These are phyloP conservation scores for Boletus huronensis DNA, from an alignment of 768 basidiomycete genomes.

Conservation along the genomic window DNA sequence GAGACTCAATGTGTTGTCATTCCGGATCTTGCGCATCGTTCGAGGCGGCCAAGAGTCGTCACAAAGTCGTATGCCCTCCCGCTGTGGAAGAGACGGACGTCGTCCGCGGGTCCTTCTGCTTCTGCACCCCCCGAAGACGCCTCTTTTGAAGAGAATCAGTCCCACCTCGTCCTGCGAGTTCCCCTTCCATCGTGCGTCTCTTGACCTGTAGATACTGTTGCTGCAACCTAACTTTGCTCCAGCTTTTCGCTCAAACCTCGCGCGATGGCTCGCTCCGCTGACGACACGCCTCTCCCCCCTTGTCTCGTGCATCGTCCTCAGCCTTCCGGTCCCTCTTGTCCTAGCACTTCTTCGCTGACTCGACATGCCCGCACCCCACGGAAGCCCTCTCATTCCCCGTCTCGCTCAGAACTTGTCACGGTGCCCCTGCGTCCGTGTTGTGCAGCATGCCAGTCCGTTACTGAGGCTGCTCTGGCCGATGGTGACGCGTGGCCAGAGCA, in stretches of 20 bases:
- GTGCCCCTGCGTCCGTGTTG: constrained; percentile 75
- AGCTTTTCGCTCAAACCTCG: constrained; percentile 44
- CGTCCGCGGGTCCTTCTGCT: constrained; percentile 12
- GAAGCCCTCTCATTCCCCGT: constrained; percentile 31
- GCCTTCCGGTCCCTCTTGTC: constrained; percentile 11
- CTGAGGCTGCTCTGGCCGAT: constrained; percentile 52
- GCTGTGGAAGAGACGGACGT: constrained; percentile 50
- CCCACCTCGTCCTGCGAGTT: constrained; percentile 51
- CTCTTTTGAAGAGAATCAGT: constrained; percentile 36
- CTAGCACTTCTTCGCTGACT: background rate
- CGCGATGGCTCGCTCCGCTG: constrained; percentile 37
- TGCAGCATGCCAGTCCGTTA: constrained; percentile 53
- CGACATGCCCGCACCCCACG: constrained; percentile 19
- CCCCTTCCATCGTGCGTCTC: constrained; percentile 56
- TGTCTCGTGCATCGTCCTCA: constrained; percentile 52
- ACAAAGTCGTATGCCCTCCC: constrained; percentile 69
- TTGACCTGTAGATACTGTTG: background rate
- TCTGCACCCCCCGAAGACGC: constrained; percentile 23
- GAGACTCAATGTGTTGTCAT: constrained; percentile 73
- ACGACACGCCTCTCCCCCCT: constrained; percentile 41
- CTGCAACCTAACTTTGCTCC: background rate
- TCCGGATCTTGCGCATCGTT: constrained; percentile 46
- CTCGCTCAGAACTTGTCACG: constrained; percentile 42
- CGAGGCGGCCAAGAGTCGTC: constrained; percentile 48
- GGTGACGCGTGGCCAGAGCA: constrained; percentile 61